Conservation (phyloP, 2,329 filamentous ascomycete species). For the Chaetomiaceae sp. region DNA sequence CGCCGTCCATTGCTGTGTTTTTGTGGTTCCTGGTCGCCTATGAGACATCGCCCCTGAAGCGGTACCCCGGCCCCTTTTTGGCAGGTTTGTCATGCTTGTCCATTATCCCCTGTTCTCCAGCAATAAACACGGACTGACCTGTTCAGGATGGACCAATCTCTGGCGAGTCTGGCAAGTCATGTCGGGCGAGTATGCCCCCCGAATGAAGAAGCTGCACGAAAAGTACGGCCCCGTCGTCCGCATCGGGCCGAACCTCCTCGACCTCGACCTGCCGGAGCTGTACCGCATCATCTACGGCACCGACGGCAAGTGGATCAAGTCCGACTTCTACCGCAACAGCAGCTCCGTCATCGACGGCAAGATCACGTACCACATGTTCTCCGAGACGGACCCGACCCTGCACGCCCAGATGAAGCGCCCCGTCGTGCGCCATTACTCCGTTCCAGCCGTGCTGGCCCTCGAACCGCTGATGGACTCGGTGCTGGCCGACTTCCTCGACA, state of each 20-base stretch:
- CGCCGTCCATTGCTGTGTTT: slow-evolving; percentile 16
- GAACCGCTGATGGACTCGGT: slow-evolving; percentile 33
- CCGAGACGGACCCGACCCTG: slow-evolving; percentile 30
- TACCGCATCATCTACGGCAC: slow-evolving; percentile 35
- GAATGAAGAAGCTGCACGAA: slow-evolving; percentile 33
- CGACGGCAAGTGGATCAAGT: slow-evolving; percentile 31
- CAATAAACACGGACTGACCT: slow-evolving; percentile 1
- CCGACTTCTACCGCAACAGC: slow-evolving; percentile 36
- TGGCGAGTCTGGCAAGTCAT: slow-evolving; percentile 32
- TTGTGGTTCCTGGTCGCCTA: slow-evolving; percentile 23
- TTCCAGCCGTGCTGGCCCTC: slow-evolving; percentile 26
- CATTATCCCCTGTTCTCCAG: too few species aligned
- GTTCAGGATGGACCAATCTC: slow-evolving; percentile 33
- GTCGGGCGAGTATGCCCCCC: slow-evolving; percentile 26
- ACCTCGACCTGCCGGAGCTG: slow-evolving; percentile 51
- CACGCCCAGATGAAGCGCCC: slow-evolving; percentile 37
- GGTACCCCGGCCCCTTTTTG: slow-evolving; percentile 32
- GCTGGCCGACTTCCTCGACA: slow-evolving; percentile 29
- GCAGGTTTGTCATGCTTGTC: slow-evolving; percentile 15
- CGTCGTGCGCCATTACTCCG: slow-evolving; percentile 35
- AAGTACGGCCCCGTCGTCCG: slow-evolving; percentile 37
- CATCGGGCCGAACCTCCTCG: slow-evolving; percentile 43
- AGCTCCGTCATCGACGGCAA: slow-evolving; percentile 34
- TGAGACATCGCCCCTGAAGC: slow-evolving; percentile 31
- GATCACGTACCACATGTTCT: slow-evolving; percentile 38